Conservation (phyloP, 2,329 filamentous ascomycete genomes). For the Aureobasidium sp. region DNA sequence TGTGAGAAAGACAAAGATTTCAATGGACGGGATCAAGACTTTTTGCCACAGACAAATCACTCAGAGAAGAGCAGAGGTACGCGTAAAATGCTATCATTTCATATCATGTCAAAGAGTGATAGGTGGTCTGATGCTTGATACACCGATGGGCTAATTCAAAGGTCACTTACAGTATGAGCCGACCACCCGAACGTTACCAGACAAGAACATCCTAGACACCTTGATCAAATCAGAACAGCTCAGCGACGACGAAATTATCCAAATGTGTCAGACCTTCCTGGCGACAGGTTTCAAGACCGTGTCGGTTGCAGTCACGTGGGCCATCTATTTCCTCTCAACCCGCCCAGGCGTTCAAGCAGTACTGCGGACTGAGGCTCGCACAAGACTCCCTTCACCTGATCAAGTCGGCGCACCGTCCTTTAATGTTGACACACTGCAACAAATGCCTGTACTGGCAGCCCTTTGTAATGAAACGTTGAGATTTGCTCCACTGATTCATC, state of each 20-base stretch:
- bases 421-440: background rate
- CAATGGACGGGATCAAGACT: background rate
- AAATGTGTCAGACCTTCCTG: constrained; percentile 5
- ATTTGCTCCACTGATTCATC: background rate
- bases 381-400: background rate
- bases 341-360: constrained; percentile 8
- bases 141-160: background rate
- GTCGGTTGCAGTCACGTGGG: constrained; percentile 1
- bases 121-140: too few species aligned
- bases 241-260: background rate
- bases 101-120: too few species aligned
- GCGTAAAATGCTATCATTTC: background rate
- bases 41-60: constrained; percentile 1
- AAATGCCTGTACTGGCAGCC: constrained; percentile 1
- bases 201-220: constrained; percentile 9
- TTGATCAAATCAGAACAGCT: background rate
- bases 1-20: background rate
- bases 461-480: constrained; percentile 6
- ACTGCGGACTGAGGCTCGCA: constrained; percentile 3
- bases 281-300: background rate
- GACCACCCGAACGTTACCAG: background rate
- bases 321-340: background rate
- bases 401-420: background rate
- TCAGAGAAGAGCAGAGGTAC: background rate
- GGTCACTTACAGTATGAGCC: background rate